Percentiles rank a stretch among this genome's conserved stretches.
Evolutionary conservation across 169 alveolate genomes (phyloP).

Genomic region (Eimeria acervulina): DNA sequence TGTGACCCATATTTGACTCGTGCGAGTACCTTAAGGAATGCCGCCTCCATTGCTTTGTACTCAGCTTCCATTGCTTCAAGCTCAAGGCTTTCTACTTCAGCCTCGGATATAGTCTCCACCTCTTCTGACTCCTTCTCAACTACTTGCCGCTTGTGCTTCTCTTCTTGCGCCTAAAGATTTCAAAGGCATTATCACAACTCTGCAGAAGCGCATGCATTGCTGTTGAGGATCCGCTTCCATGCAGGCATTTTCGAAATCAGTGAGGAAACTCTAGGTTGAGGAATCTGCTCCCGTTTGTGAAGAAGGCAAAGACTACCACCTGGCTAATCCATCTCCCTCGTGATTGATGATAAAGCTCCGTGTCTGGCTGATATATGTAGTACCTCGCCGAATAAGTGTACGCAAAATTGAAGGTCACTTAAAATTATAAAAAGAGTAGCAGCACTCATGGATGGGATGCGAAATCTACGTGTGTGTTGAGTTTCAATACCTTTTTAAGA

Average conservation of each 20-base stretch:
- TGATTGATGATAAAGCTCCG: background rate
- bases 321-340: background rate
- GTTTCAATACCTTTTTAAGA: conserved; percentile 29
- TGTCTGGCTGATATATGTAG: background rate
- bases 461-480: background rate
- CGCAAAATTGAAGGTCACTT: background rate
- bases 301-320: background rate
- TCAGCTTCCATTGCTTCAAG: conserved; percentile 37
- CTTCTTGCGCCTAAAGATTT: conserved; percentile 1
- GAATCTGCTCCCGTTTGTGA: background rate
- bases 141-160: conserved; percentile 5
- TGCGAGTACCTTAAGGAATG: conserved; percentile 36
- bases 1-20: background rate
- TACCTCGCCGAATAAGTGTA: background rate
- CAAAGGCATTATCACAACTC: background rate
- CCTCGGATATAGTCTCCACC: background rate
- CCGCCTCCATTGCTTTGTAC: conserved; percentile 49
- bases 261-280: background rate
- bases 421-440: background rate
- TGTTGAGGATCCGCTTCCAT: background rate
- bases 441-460: background rate
- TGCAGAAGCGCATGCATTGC: background rate
- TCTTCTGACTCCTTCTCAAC: background rate
- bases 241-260: background rate
- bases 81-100: conserved; percentile 5